Base-by-base conservation (phyloP, 1,284 basidiomycete species). In the Coniferiporia weirii region DNA sequence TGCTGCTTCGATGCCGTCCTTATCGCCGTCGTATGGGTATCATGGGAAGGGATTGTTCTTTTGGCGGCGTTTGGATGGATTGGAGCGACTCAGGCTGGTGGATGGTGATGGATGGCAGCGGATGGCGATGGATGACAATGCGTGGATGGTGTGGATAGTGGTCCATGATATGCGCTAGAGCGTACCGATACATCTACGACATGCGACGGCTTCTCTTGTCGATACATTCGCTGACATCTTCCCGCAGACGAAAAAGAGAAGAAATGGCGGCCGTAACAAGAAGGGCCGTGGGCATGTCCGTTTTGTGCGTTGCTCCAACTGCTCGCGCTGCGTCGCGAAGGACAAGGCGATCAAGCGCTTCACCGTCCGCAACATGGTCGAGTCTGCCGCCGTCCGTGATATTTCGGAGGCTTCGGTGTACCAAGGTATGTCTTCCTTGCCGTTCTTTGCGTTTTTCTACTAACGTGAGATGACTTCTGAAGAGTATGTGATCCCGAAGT, bases 261-360 rank as follows among this genome's bases (percentile, higher is more conserved):
- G 96, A 90, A 94, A 93, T 83, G 89, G 87, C 74, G 96, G 94
- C 70, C 92, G 94, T 71, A 96, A 96, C 93, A 95, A 95, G 83
- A 93, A 96, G 77, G 95, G 96, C 72, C 94, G 97, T 73, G 96
- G 97, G 76, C 94, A 97, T 78, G 91, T 94, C 75, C 81, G 75
- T 65, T 94, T 93, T 75, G 84, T 99, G 72, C 91, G 97, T 71
- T 99, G 96, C 85, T 93, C 92, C 66, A 99, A 99, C 89, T 99
- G 96, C 85, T 93, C 93, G 71, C 91, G 94, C 65, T 91, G 85
- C 71, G 92, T 95, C 57, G 85, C 80, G 66, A 96, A 95, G 85
- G 97, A 99, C 84, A 99, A 98, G 87, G 96, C 97, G 67, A 98
- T 99, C 89, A 99, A 99, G 84, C 84, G 96, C 63, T 98, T 98